A percentile compares a stretch with the other conserved stretches of the same genome.
Evolutionary conservation across 371 early-diverging fungal species (phyloP).

Genomic region (Mortierella sp.): DNA sequence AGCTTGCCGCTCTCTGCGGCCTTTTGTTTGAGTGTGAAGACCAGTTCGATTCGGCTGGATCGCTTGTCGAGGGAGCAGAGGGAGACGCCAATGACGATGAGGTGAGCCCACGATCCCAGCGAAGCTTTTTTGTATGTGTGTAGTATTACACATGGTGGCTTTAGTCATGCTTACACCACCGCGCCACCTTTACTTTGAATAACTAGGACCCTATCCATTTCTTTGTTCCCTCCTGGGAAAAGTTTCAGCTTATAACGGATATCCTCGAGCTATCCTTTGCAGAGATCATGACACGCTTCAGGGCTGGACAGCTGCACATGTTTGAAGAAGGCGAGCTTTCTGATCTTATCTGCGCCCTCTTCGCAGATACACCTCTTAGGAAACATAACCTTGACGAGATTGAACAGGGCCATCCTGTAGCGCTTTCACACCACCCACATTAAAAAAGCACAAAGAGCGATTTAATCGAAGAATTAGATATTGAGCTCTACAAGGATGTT

Average conservation of each 20-base stretch:
- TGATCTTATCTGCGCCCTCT: constrained; percentile 73
- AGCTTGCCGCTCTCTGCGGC: constrained; percentile 66
- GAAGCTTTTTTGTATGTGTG: not conserved
- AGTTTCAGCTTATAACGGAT: constrained; percentile 71
- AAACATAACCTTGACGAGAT: constrained; percentile 77
- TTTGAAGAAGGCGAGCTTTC: constrained; percentile 72
- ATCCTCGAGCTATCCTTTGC: constrained; percentile 79
- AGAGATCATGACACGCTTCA: constrained; percentile 76
- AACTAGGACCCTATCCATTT: constrained; percentile 53
- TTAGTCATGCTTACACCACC: not conserved
- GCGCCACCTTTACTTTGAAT: not conserved
- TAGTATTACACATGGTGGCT: not conserved
- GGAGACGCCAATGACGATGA: constrained; percentile 57
- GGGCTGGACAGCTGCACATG: constrained; percentile 67
- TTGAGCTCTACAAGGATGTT: constrained; percentile 34
- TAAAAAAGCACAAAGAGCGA: not conserved
- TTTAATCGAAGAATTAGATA: not conserved
- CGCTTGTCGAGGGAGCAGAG: constrained; percentile 57
- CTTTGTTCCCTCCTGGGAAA: constrained; percentile 67
- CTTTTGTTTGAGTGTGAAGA: constrained; percentile 67
- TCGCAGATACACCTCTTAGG: constrained; percentile 80
- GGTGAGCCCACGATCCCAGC: constrained; percentile 16
- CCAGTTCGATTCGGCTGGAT: constrained; percentile 64
- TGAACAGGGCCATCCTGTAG: constrained; percentile 47
- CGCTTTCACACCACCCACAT: constrained; percentile 1